Percentiles rank a stretch among this genome's conserved stretches.
Evolutionary conservation across 768 basidiomycete species (phyloP).

Genomic region (Sporobolomyces pararoseus): DNA sequence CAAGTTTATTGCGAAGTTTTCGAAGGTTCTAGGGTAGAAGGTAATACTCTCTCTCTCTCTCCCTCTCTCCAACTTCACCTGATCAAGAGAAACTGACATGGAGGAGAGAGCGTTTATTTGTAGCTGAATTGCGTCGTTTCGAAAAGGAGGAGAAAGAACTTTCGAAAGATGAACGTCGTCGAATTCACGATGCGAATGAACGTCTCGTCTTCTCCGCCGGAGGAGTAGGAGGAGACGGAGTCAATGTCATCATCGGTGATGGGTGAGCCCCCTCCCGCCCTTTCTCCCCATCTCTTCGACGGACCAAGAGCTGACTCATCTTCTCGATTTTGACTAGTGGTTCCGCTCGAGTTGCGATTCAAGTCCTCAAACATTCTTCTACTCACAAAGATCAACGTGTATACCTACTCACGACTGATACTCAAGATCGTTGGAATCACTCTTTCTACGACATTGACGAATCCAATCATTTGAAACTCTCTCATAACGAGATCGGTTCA

Average conservation of each 20-base stretch:
- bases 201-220: background rate
- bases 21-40: background rate
- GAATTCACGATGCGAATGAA: background rate
- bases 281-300: background rate
- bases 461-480: background rate
- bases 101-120: background rate
- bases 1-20: background rate
- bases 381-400: background rate
- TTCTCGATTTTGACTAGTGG: background rate
- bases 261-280: background rate
- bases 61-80: background rate
- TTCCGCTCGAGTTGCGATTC: background rate
- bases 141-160: background rate
- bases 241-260: conserved; percentile 7
- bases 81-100: background rate
- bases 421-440: background rate
- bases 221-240: too few species aligned
- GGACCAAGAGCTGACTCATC: background rate
- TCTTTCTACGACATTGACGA: conserved; percentile 9
- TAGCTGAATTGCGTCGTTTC: conserved; percentile 9
- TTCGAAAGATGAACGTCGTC: conserved; percentile 6
- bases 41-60: background rate
- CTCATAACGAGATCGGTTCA: background rate
- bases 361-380: conserved; percentile 6
- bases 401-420: background rate